A percentile compares a stretch with the other conserved stretches of the same genome.
Evolutionary conservation across 2,329 filamentous ascomycete species (phyloP).

Genomic region (Ophiostoma piceae): DNA sequence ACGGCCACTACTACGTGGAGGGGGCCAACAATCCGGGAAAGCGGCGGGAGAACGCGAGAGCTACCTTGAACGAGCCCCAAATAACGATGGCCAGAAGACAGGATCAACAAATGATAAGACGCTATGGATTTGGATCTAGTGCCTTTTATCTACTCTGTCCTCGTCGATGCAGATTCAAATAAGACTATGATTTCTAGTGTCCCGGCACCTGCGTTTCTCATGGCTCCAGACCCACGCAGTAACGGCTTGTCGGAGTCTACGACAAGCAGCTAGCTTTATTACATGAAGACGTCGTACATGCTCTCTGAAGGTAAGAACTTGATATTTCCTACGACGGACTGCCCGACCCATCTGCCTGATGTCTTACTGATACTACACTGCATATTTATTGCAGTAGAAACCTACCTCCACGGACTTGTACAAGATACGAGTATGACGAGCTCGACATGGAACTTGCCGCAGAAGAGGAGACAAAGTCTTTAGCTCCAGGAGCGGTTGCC

Average conservation of each 20-base stretch:
- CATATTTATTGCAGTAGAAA: no score
- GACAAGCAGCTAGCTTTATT: not conserved
- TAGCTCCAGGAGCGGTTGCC: no score
- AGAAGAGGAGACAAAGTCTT: no score
- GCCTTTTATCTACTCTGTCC: not conserved
- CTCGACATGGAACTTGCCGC: no score
- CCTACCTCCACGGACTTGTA: no score
- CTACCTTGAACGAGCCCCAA: not conserved
- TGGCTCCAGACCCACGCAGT: not conserved
- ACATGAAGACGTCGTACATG: not conserved
- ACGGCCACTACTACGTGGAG: not conserved
- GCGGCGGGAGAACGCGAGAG: not conserved
- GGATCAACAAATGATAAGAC: not conserved
- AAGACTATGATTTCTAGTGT: not conserved
- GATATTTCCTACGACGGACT: no score
- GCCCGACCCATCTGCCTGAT: no score
- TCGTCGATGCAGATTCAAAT: not conserved
- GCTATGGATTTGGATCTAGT: not conserved
- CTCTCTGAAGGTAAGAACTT: no score
- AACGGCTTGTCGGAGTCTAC: not conserved
- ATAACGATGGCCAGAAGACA: not conserved
- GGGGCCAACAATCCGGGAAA: not conserved
- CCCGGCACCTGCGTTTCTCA: not conserved
- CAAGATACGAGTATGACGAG: no score
- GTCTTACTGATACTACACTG: no score